These are phyloP conservation scores for Pseudogymnoascus sp. DNA, from an alignment of 2,329 filamentous ascomycete genomes.

Conservation along the genomic window DNA sequence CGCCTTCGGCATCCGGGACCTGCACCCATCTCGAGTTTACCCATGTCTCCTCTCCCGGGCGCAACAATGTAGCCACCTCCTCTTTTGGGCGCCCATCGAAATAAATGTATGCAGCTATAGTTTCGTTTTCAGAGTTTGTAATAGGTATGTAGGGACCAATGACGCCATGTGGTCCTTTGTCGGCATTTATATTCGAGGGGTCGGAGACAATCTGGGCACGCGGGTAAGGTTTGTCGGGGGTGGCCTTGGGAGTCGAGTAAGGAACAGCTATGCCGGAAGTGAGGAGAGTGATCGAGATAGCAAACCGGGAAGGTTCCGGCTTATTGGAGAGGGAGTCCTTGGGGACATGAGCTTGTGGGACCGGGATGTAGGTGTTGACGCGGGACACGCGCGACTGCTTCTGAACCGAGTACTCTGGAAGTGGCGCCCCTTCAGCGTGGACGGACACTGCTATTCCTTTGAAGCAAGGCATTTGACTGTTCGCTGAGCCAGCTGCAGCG, in stretches of 20 bases:
- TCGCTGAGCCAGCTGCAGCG: neutral
- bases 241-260: conserved; percentile 81
- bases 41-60: conserved; percentile 96
- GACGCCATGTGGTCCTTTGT: conserved; percentile 47
- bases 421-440: conserved; percentile 69
- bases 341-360: conserved; percentile 75
- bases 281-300: conserved; percentile 93
- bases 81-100: conserved; percentile 94
- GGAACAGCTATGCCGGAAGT: conserved; percentile 83
- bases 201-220: conserved; percentile 73
- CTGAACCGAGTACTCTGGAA: conserved; percentile 90
- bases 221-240: conserved; percentile 66
- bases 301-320: conserved; percentile 90
- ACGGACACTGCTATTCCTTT: conserved; percentile 98
- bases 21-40: conserved; percentile 98
- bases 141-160: conserved; percentile 84
- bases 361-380: conserved; percentile 95
- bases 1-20: conserved; percentile 81
- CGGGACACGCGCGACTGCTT: conserved; percentile 84
- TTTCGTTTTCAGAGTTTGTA: conserved; percentile 90
- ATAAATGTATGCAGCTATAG: conserved; percentile 97
- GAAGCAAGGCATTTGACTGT: conserved; percentile 74
- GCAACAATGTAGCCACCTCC: conserved; percentile 87
- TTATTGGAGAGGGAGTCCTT: conserved; percentile 55
- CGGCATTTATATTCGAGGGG: conserved; percentile 45